These are phyloP conservation scores for Obelidium mucronatum DNA, from an alignment of 192 early-diverging fungal genomes.

Conservation along the genomic window DNA sequence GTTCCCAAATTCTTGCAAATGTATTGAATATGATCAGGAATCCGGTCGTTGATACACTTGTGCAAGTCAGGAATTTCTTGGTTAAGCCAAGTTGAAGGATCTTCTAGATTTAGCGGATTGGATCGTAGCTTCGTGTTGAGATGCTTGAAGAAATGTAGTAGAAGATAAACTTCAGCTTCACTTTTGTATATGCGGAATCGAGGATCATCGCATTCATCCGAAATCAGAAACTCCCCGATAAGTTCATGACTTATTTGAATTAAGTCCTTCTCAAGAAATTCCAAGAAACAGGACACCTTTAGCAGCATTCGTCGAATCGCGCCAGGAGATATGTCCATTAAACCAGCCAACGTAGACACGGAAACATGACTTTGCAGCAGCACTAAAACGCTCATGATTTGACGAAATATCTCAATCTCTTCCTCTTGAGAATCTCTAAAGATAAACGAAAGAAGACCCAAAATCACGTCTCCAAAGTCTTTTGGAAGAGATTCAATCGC, in stretches of 20 bases:
- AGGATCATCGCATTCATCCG: background rate
- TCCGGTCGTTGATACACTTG: background rate
- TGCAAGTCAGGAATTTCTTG: constrained; percentile 31
- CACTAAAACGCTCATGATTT: constrained; percentile 9
- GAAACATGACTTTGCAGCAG: constrained; percentile 10
- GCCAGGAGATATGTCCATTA: background rate
- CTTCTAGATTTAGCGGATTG: constrained; percentile 34
- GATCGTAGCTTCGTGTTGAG: background rate
- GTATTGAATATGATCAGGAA: constrained; percentile 22
- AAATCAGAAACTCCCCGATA: constrained; percentile 13
- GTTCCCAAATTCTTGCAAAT: constrained; percentile 7
- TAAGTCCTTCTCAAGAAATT: background rate
- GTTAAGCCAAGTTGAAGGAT: constrained; percentile 31
- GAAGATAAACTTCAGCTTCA: constrained; percentile 4
- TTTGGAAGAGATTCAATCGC: constrained; percentile 26
- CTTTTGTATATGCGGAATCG: background rate
- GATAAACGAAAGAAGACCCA: constrained; percentile 11
- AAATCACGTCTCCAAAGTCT: background rate
- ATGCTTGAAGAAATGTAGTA: constrained; percentile 5
- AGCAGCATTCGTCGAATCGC: constrained; percentile 2
- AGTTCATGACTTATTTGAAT: constrained; percentile 14
- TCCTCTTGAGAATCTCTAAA: background rate
- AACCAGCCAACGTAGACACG: constrained; percentile 1
- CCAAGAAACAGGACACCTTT: background rate
- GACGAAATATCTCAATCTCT: constrained; percentile 5